These are phyloP conservation scores for Coelastrella sp. DNA, from an alignment of 139 green algal genomes.

Conservation along the genomic window DNA sequence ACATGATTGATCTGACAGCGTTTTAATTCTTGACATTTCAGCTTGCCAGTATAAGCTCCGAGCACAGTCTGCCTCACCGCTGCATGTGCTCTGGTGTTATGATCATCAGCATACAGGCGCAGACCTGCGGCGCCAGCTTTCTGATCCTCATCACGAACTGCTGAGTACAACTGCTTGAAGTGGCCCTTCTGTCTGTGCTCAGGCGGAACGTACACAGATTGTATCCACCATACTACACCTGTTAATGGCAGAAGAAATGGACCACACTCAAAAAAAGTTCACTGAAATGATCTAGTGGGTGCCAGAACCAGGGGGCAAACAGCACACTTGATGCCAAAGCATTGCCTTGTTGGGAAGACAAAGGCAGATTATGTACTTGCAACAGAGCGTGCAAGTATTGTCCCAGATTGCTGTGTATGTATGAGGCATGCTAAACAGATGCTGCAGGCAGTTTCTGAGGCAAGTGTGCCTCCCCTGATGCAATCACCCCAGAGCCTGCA, in stretches of 20 bases:
- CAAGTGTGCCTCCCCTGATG: too few species aligned
- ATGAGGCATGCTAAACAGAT: too few species aligned
- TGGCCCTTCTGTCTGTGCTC: slow-evolving; percentile 45
- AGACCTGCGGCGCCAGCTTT: slow-evolving; percentile 57
- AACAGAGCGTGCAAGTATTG: too few species aligned
- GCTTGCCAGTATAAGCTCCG: background rate
- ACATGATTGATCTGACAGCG: too few species aligned
- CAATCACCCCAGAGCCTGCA: background rate
- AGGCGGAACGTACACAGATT: slow-evolving; percentile 61
- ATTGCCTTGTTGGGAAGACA: too few species aligned
- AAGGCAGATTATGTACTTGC: too few species aligned
- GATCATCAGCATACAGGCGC: slow-evolving; percentile 64
- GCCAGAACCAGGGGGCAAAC: background rate
- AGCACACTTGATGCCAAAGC: background rate
- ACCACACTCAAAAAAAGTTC: background rate
- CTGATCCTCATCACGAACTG: slow-evolving; percentile 47
- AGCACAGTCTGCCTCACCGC: slow-evolving; percentile 46
- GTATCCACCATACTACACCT: slow-evolving; percentile 8
- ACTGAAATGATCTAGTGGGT: background rate
- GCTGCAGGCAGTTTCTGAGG: too few species aligned
- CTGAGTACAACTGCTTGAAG: slow-evolving; percentile 60
- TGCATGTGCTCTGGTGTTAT: slow-evolving; percentile 58
- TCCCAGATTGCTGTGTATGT: too few species aligned
- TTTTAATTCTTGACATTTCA: background rate
- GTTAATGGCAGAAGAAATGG: background rate